Evolutionary conservation across 352 stramenopile genomes (phyloP).

Genomic region (Halophytophthora batemanensis): DNA sequence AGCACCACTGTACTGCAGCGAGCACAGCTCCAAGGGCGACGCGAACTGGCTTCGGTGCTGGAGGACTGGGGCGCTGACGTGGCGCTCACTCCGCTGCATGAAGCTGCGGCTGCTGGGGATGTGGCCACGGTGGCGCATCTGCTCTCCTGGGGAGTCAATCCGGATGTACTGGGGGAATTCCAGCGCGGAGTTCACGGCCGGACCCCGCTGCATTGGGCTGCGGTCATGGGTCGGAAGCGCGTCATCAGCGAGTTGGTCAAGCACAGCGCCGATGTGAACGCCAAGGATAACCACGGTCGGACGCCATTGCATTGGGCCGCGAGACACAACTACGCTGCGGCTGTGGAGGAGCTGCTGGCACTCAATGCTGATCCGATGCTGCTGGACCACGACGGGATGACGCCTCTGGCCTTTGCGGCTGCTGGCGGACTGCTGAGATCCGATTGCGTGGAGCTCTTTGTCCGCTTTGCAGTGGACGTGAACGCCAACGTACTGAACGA

Average conservation of each 20-base stretch:
- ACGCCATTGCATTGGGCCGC: constrained; percentile 78
- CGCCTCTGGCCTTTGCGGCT: constrained; percentile 61
- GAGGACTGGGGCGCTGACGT: constrained; percentile 78
- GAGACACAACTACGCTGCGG: constrained; percentile 60
- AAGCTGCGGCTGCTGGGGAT: constrained; percentile 57
- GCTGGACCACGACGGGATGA: constrained; percentile 59
- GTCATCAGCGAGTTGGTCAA: constrained; percentile 54
- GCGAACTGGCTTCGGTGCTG: constrained; percentile 51
- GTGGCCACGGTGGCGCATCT: constrained; percentile 48
- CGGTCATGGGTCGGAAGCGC: constrained; percentile 54
- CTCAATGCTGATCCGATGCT: constrained; percentile 49
- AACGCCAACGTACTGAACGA: constrained; percentile 44
- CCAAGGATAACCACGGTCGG: constrained; percentile 51
- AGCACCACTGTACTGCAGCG: constrained; percentile 75
- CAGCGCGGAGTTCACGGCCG: constrained; percentile 53
- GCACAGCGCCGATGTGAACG: constrained; percentile 51
- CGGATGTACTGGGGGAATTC: constrained; percentile 71
- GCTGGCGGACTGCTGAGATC: constrained; percentile 46
- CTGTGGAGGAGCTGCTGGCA: constrained; percentile 48
- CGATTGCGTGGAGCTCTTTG: constrained; percentile 52
- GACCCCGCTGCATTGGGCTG: constrained; percentile 75
- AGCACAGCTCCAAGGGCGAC: constrained; percentile 54
- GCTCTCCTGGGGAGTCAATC: constrained; percentile 47
- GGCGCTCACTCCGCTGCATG: constrained; percentile 72
- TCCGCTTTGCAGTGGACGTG: constrained; percentile 46